These are phyloP conservation scores for Musa balbisiana DNA, from an alignment of 202 grass and related monocot species.

Conservation along the genomic window DNA sequence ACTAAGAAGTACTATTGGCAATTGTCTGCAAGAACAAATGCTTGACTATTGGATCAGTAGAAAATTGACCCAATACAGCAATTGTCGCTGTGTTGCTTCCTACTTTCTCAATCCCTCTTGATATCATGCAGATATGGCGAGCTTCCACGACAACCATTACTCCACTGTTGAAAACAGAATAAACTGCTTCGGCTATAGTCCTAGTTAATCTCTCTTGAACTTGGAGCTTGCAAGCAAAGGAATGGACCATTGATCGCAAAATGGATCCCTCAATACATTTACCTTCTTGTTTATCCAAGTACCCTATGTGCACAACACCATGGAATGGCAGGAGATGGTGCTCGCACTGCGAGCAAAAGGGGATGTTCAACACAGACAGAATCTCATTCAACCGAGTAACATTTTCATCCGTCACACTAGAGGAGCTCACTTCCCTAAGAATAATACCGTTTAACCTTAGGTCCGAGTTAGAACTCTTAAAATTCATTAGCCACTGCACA, in stretches of 20 bases:
- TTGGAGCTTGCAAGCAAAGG: slow-evolving; percentile 89
- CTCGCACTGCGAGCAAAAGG: slow-evolving; percentile 93
- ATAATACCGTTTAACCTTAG: slow-evolving; percentile 44
- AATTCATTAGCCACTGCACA: slow-evolving; percentile 84
- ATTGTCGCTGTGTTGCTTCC: slow-evolving; percentile 86
- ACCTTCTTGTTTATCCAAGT: slow-evolving; percentile 32
- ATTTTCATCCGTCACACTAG: slow-evolving; percentile 26
- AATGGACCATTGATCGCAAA: slow-evolving; percentile 68
- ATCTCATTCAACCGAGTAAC: slow-evolving; percentile 30
- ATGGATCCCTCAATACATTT: slow-evolving; percentile 37
- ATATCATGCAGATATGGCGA: slow-evolving; percentile 88
- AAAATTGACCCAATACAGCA: slow-evolving; percentile 78
- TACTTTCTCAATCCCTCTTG: slow-evolving; percentile 87
- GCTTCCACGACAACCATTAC: slow-evolving; percentile 86
- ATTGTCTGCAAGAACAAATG: slow-evolving; percentile 50
- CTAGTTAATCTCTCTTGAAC: slow-evolving; percentile 99
- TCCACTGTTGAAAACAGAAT: slow-evolving; percentile 40
- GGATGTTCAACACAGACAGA: slow-evolving; percentile 49
- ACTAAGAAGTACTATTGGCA: slow-evolving; percentile 27
- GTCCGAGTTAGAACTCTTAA: slow-evolving; percentile 52
- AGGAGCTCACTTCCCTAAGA: slow-evolving; percentile 1
- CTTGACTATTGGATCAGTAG: slow-evolving; percentile 46
- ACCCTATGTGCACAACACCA: slow-evolving; percentile 76
- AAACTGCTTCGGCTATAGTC: slow-evolving; percentile 82
- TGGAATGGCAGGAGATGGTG: slow-evolving; percentile 96